Conservation (phyloP, 2,329 filamentous ascomycete species). For the Alternaria dauci region DNA sequence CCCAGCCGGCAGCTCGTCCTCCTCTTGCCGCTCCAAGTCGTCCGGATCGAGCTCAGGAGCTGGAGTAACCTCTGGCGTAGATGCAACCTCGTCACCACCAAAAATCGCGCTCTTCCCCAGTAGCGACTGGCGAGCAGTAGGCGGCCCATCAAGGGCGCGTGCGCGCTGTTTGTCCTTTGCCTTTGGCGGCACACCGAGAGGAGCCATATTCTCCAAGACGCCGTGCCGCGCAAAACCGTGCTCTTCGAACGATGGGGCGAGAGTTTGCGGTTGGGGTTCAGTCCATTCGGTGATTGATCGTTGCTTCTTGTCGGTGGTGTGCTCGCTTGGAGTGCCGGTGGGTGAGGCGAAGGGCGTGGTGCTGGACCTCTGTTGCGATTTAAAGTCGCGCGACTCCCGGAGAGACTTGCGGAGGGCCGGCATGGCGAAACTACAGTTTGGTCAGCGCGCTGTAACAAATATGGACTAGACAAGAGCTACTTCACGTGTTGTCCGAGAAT, state of each 20-base stretch:
- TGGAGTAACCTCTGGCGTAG: constrained; percentile 57
- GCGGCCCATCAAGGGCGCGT: constrained; percentile 53
- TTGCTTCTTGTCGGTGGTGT: constrained; percentile 47
- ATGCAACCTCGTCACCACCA: constrained; percentile 53
- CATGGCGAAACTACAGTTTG: constrained; percentile 47
- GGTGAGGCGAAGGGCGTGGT: constrained; percentile 49
- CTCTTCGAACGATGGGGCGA: constrained; percentile 78
- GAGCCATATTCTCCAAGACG: constrained; percentile 83
- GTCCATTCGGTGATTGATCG: constrained; percentile 59
- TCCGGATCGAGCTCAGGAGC: constrained; percentile 51
- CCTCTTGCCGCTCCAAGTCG: constrained; percentile 51
- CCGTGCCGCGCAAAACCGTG: constrained; percentile 75
- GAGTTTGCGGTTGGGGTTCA: constrained; percentile 64
- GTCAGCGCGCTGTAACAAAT: constrained; percentile 39
- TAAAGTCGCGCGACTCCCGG: constrained; percentile 33
- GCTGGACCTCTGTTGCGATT: constrained; percentile 40
- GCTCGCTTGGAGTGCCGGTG: constrained; percentile 40
- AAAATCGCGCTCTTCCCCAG: constrained; percentile 52
- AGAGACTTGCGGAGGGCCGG: constrained; percentile 50
- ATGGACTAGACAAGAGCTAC: constrained; percentile 32
- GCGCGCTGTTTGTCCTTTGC: constrained; percentile 66
- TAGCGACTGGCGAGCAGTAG: constrained; percentile 48
- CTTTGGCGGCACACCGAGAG: constrained; percentile 76
- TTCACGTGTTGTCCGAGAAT: constrained; percentile 42
- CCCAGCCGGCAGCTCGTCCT: constrained; percentile 45